A percentile compares a stretch with the other conserved stretches of the same genome.
Evolutionary conservation across 2,329 filamentous ascomycete species (phyloP).

Genomic region (Diplodia mutila): DNA sequence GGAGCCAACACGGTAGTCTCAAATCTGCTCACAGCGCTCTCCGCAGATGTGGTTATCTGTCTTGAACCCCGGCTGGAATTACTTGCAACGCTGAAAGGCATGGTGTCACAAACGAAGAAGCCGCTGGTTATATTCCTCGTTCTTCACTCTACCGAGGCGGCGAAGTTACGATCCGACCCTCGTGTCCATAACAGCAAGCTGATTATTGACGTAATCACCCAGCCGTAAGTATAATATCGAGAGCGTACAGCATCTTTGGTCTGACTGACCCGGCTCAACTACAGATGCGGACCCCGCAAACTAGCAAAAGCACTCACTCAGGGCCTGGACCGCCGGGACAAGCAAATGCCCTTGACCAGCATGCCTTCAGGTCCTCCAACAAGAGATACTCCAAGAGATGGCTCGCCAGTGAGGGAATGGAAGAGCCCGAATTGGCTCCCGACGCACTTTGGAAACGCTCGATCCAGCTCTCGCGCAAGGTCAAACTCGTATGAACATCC

Average conservation of each 20-base stretch:
- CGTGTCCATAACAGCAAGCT: conserved; percentile 36
- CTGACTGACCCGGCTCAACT: not conserved
- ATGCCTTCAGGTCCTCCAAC: not conserved
- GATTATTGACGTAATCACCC: conserved; percentile 41
- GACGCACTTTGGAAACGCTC: not conserved
- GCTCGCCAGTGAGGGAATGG: not conserved
- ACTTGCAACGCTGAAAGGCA: conserved; percentile 30
- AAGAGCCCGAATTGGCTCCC: conserved; percentile 3
- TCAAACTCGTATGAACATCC: not conserved
- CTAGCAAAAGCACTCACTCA: conserved; percentile 36
- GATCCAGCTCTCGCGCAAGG: not conserved
- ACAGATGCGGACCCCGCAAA: conserved; percentile 40
- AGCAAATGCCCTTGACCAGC: not conserved
- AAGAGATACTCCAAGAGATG: not conserved
- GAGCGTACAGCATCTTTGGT: no score
- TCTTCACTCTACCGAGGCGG: conserved; percentile 39
- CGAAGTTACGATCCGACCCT: conserved; percentile 39
- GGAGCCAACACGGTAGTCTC: conserved; percentile 1
- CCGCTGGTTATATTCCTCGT: conserved; percentile 39
- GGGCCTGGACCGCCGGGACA: conserved; percentile 3
- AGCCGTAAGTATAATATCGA: conserved; percentile 34
- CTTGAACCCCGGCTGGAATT: conserved; percentile 40
- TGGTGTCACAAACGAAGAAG: not conserved
- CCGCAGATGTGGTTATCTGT: conserved; percentile 38
- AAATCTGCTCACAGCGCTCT: conserved; percentile 1